phyloP scores from a whole-genome alignment of 345 rosid genomes.

The Camelina hispida region DNA sequence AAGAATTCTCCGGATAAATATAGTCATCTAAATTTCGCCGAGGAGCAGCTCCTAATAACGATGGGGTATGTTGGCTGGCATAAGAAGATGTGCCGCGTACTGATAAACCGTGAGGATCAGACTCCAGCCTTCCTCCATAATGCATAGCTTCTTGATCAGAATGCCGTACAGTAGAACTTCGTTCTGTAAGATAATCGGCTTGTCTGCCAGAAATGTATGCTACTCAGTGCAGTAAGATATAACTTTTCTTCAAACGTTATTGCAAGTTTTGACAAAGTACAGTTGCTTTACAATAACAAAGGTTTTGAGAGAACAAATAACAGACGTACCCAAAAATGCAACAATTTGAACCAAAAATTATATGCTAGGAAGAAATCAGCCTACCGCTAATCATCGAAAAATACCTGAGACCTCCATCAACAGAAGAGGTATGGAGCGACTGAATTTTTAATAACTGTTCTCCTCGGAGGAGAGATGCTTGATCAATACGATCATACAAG shows the following conservation, averaged over 20 bases:
- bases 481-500: conserved; percentile 77
- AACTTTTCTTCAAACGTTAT: conserved; percentile 29
- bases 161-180: conserved; percentile 76
- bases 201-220: conserved; percentile 96
- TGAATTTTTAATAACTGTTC: conserved; percentile 81
- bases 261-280: conserved; percentile 26
- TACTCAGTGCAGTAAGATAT: conserved; percentile 64
- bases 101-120: conserved; percentile 73
- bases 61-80: conserved; percentile 71
- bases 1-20: conserved; percentile 63
- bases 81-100: conserved; percentile 69
- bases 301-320: conserved; percentile 26
- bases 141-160: conserved; percentile 70
- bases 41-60: conserved; percentile 92
- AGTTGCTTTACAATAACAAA: conserved; percentile 8
- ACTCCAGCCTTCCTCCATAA: conserved; percentile 80
- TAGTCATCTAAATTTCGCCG: conserved; percentile 83
- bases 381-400: conserved; percentile 27
- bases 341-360: conserved; percentile 1
- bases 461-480: conserved; percentile 78
- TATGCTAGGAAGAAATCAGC: conserved; percentile 1
- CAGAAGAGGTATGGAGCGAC: conserved; percentile 69
- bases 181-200: conserved; percentile 85
- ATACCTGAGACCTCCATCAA: conserved; percentile 81
- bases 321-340: conserved; percentile 22